Percentiles rank a stretch among this genome's conserved stretches.
These are phyloP conservation scores for Lolium perenne DNA, from an alignment of 176 grass and related monocot genomes.

Conservation along the genomic window DNA sequence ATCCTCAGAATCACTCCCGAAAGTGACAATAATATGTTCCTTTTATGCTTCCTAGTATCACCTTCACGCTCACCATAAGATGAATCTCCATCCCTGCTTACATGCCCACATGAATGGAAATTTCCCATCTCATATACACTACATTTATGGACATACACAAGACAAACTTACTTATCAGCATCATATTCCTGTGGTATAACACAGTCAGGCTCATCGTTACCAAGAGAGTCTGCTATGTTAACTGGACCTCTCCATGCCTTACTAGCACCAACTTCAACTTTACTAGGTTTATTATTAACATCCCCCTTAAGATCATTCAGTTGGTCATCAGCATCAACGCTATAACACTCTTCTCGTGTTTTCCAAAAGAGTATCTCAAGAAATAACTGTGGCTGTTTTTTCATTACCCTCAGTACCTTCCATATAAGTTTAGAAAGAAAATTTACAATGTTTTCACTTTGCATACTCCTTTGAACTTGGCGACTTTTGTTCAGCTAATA, in stretches of 20 bases:
- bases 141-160: slow-evolving; percentile 13
- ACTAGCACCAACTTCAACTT: no score
- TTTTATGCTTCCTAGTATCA: slow-evolving; percentile 51
- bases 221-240: slow-evolving; percentile 95
- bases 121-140: slow-evolving; percentile 15
- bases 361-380: not conserved
- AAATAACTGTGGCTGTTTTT: not conserved
- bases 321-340: no score
- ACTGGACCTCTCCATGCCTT: no score
- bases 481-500: no score
- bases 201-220: slow-evolving; percentile 87
- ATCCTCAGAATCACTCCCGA: slow-evolving; percentile 59
- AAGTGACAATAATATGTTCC: slow-evolving; percentile 51
- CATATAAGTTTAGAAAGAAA: slow-evolving; percentile 43
- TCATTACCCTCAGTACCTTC: slow-evolving; percentile 46
- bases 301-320: no score
- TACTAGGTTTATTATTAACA: no score
- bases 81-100: slow-evolving; percentile 65
- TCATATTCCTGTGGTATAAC: slow-evolving; percentile 65
- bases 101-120: not conserved
- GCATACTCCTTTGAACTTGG: no score
- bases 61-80: slow-evolving; percentile 53
- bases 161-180: slow-evolving; percentile 65
- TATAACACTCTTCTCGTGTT: not conserved
- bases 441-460: no score